A percentile compares a stretch with the other conserved stretches of the same genome.
These are phyloP conservation scores for Paraphoma chrysanthemicola DNA, from an alignment of 2,329 filamentous ascomycete species.

Conservation along the genomic window DNA sequence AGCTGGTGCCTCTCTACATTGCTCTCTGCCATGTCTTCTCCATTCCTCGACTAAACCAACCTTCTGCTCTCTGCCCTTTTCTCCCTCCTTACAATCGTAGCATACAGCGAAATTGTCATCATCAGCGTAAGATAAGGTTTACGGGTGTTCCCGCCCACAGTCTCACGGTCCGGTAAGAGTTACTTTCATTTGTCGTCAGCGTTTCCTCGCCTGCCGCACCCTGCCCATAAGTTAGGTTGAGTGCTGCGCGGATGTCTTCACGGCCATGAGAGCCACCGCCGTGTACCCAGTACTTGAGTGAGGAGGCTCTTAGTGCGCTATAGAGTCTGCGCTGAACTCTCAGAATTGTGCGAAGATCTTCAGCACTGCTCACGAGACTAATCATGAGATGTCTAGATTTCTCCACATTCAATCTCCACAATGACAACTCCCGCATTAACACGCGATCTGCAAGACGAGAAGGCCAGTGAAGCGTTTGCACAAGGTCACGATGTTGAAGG, in stretches of 20 bases:
- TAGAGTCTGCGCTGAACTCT: too few species aligned
- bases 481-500: slow-evolving; percentile 36
- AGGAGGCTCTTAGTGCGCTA: too few species aligned
- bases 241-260: too few species aligned
- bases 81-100: background rate
- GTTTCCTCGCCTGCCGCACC: background rate
- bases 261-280: too few species aligned
- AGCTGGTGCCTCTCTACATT: background rate
- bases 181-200: background rate
- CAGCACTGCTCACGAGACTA: background rate
- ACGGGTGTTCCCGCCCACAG: background rate
- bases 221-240: background rate
- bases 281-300: too few species aligned
- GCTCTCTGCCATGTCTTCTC: background rate
- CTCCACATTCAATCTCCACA: slow-evolving; percentile 4
- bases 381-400: slow-evolving; percentile 6
- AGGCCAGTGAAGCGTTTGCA: slow-evolving; percentile 29
- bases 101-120: background rate
- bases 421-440: slow-evolving; percentile 34
- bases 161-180: background rate
- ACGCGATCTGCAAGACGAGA: slow-evolving; percentile 25
- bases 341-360: background rate
- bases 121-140: background rate
- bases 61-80: too few species aligned
- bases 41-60: background rate